A percentile compares a stretch with the other conserved stretches of the same genome.
Conservation (phyloP, 2,329 filamentous ascomycete genomes). For the Colletotrichum sp. region DNA sequence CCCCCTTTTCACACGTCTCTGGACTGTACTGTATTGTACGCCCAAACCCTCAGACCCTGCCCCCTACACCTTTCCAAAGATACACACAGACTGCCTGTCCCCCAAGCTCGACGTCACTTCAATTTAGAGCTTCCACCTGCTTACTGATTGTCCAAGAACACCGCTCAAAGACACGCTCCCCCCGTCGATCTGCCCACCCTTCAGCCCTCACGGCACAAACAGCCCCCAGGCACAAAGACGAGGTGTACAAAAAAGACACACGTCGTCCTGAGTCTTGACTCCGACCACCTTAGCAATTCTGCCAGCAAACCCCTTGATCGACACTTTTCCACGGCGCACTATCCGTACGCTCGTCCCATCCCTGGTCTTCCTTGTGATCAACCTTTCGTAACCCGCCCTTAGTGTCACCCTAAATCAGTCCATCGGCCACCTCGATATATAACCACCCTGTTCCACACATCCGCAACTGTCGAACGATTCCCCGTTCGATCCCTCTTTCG, state of each 20-base stretch:
- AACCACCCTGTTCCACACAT: conserved; percentile 11
- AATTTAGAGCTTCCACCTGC: conserved; percentile 18
- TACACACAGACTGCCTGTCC: background rate
- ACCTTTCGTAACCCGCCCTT: conserved; percentile 11
- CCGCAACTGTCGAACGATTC: conserved; percentile 12
- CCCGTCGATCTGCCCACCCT: conserved; percentile 7
- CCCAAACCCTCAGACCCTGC: conserved; percentile 5
- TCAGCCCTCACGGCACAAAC: conserved; percentile 2
- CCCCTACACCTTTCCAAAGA: background rate
- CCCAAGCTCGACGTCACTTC: conserved; percentile 14
- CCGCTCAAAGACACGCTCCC: conserved; percentile 3
- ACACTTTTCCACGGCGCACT: conserved; percentile 12
- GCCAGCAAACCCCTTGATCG: conserved; percentile 23
- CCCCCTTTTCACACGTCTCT: background rate
- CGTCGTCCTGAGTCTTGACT: conserved; percentile 8
- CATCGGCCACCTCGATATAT: conserved; percentile 19
- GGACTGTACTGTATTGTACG: background rate
- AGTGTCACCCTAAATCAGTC: conserved; percentile 20
- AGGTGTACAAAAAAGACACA: background rate
- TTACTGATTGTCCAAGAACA: conserved; percentile 5
- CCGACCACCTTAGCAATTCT: background rate
- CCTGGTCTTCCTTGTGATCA: conserved; percentile 16
- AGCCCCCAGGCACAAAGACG: background rate
- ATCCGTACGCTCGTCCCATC: conserved; percentile 18
- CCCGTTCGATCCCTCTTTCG: conserved; percentile 21